Evolutionary conservation across 495 filamentous ascomycete genomes (phyloP), one percentile per base, ranked within the genome.

Genomic region (Neurospora hispaniola): DNA sequence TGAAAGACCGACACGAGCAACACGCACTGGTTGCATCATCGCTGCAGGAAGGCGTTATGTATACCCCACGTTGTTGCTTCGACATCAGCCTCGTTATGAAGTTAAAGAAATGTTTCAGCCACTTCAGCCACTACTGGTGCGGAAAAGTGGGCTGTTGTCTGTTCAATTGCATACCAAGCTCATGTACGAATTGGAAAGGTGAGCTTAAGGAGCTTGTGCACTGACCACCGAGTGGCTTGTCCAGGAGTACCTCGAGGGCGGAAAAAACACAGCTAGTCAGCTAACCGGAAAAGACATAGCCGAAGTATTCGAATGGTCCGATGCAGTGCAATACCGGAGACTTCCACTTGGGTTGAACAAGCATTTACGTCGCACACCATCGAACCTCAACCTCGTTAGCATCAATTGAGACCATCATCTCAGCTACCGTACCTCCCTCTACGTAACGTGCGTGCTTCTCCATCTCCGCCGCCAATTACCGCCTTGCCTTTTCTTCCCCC

Each of bases 301-400:
- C 72, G 75, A 76, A 70, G 71, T 41, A 66, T 66, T 66, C 54
- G 54, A 35, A 80, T 81, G 70, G 69, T 81, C 80, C 80, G 78
- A 81, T 81, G 76, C 76, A 66, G 54, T 66, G 27, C 72, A 74
- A 71, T 78, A 78, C 71, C 76, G 76, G 76, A 73, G 39, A 73
- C 69, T 69, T 72, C 70, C 27, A 66, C 48, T 59, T 59, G 20
- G 48, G 48, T 59, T 27, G 48, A 59, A 59, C 48, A 66, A 66
- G 54, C 54, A 66, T 66, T 66, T 69, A 72, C 71, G 70, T 70
- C 70, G 38, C 70, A 72, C 42, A 74, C 73, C 70, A 54, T 70
- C 70, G 70, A 73, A 70, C 71, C 74, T 76, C 73, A 71, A 23
- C 71, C 39, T 69, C 74, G 70, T 66, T 66, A 73, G 73, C 70